Conservation (phyloP, 371 early-diverging fungal genomes). For the Gilbertella persicaria region DNA sequence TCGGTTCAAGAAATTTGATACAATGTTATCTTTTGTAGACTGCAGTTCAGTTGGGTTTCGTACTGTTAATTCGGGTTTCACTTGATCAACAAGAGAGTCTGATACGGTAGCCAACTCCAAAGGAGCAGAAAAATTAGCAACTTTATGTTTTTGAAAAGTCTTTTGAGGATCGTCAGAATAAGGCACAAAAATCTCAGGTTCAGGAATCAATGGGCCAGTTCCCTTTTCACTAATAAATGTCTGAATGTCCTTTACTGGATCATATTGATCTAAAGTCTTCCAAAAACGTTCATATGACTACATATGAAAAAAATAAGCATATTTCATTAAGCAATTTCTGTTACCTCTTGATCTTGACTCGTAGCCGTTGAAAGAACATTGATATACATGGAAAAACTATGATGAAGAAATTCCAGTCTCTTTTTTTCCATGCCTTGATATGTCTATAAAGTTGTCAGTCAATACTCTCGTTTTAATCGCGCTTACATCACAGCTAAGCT, state of each 20-base stretch:
- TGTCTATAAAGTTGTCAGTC: constrained; percentile 29
- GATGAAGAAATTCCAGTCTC: constrained; percentile 82
- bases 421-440: constrained; percentile 91
- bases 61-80: constrained; percentile 19
- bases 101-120: constrained; percentile 8
- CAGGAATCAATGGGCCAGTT: constrained; percentile 72
- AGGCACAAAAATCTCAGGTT: constrained; percentile 42
- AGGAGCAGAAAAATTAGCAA: constrained; percentile 29
- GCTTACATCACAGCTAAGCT: constrained; percentile 68
- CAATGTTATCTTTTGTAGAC: too few species aligned
- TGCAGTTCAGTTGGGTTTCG: constrained; percentile 9
- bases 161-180: constrained; percentile 48
- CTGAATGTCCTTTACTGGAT: constrained; percentile 71
- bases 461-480: not conserved
- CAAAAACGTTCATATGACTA: constrained; percentile 79
- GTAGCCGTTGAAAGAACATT: constrained; percentile 83
- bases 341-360: constrained; percentile 87
- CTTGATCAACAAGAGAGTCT: constrained; percentile 1
- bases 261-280: constrained; percentile 66
- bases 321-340: not conserved
- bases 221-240: constrained; percentile 69
- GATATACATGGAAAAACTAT: constrained; percentile 80
- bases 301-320: not conserved
- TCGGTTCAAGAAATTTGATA: not conserved
- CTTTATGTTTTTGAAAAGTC: constrained; percentile 38